A percentile compares a stretch with the other conserved stretches of the same genome.
phyloP scores from a whole-genome alignment of 805 yeast genomes.

The Yamadazyma nakazawae region DNA sequence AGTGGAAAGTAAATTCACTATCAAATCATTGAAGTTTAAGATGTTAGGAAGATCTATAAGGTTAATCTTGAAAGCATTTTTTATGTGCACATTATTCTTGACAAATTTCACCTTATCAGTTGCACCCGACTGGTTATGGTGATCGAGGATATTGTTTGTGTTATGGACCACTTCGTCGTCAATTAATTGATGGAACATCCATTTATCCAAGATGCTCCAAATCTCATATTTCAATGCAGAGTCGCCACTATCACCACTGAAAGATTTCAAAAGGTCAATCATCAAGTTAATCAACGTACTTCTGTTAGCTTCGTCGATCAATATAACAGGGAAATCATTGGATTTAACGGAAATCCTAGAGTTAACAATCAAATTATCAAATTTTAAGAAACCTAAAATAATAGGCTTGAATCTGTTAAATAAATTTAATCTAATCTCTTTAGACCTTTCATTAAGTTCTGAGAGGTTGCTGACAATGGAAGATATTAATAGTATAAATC shows the following conservation, averaged over 20 bases:
- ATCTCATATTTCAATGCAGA: slow-evolving; percentile 41
- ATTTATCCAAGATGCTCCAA: slow-evolving; percentile 69
- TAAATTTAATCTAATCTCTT: slow-evolving; percentile 24
- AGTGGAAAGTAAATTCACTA: slow-evolving; percentile 42
- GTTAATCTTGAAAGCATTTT: slow-evolving; percentile 30
- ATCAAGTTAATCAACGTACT: slow-evolving; percentile 32
- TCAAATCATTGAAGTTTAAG: slow-evolving; percentile 57
- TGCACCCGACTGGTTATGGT: neutral
- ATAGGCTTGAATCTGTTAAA: slow-evolving; percentile 34
- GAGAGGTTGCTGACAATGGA: slow-evolving; percentile 30
- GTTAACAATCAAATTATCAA: slow-evolving; percentile 34
- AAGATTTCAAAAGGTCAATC: slow-evolving; percentile 49
- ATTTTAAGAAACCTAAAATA: slow-evolving; percentile 32
- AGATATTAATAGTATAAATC: slow-evolving; percentile 64
- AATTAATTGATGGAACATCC: slow-evolving; percentile 50
- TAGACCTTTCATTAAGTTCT: slow-evolving; percentile 20
- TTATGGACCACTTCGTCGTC: slow-evolving; percentile 3
- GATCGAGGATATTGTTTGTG: neutral
- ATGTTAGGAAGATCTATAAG: slow-evolving; percentile 51
- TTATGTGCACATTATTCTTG: slow-evolving; percentile 15
- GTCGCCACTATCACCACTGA: slow-evolving; percentile 40
- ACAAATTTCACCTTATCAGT: slow-evolving; percentile 3
- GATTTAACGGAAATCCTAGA: slow-evolving; percentile 13
- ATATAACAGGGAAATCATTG: slow-evolving; percentile 20
- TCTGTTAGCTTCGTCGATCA: slow-evolving; percentile 35